Evolutionary conservation across 768 basidiomycete species (phyloP).

Genomic region (Mycena latifolia): DNA sequence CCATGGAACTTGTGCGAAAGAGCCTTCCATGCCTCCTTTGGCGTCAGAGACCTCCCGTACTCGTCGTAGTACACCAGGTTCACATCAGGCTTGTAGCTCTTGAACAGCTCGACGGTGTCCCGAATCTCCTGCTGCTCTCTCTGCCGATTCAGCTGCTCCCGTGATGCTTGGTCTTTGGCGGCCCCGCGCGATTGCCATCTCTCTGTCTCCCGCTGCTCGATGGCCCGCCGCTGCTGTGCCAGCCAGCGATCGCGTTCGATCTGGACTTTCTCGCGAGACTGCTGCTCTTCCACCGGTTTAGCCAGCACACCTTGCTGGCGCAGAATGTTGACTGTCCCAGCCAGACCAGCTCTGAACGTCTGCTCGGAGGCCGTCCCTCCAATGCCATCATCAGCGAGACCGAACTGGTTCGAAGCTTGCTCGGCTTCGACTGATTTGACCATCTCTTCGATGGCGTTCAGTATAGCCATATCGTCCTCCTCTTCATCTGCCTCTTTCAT

Average conservation of each 20-base stretch:
- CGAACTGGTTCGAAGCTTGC: slow-evolving; percentile 52
- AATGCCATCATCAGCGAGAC: slow-evolving; percentile 48
- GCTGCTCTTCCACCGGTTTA: slow-evolving; percentile 68
- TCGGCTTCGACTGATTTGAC: slow-evolving; percentile 74
- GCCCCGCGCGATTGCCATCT: slow-evolving; percentile 79
- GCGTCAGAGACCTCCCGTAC: slow-evolving; percentile 87
- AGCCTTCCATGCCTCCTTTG: slow-evolving; percentile 99
- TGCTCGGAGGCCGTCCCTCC: slow-evolving; percentile 83
- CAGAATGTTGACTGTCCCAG: slow-evolving; percentile 88
- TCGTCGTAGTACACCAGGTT: slow-evolving; percentile 98
- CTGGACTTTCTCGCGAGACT: slow-evolving; percentile 86
- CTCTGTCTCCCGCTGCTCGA: slow-evolving; percentile 86
- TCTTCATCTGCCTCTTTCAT: slow-evolving; percentile 84
- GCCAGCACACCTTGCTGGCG: slow-evolving; percentile 93
- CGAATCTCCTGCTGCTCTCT: slow-evolving; percentile 94
- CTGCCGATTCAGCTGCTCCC: slow-evolving; percentile 94
- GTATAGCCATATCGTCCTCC: slow-evolving; percentile 75
- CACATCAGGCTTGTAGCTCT: slow-evolving; percentile 96
- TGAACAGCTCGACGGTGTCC: slow-evolving; percentile 84
- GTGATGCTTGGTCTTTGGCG: slow-evolving; percentile 91
- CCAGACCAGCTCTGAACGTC: slow-evolving; percentile 87
- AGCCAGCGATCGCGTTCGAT: slow-evolving; percentile 91
- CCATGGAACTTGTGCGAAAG: slow-evolving; percentile 99
- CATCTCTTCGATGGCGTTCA: slow-evolving; percentile 81
- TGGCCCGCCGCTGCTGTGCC: slow-evolving; percentile 81